These are phyloP conservation scores for Odonthalia washingtoniensis DNA, from an alignment of 31 red algal species.

Conservation along the genomic window DNA sequence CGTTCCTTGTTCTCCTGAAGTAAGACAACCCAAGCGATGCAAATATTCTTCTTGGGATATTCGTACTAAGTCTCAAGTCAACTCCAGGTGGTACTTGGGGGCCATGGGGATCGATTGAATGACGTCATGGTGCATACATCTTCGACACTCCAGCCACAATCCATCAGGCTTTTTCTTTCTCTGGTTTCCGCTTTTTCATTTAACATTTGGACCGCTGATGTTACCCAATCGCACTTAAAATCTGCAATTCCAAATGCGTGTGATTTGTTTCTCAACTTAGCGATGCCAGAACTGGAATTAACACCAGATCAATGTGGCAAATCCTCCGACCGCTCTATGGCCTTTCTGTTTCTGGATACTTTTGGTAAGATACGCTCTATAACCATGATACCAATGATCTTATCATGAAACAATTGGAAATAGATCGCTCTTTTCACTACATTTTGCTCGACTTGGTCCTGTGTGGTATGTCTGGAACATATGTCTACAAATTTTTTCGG, in stretches of 20 bases:
- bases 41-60: too few relatives aligned
- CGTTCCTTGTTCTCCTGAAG: conserved; percentile 32
- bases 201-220: conserved; percentile 46
- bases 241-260: conserved; percentile 29
- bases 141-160: conserved; percentile 40
- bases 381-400: conserved; percentile 33
- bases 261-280: conserved; percentile 39
- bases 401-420: conserved; percentile 8
- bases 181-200: conserved; percentile 21
- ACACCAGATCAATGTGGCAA: conserved; percentile 34
- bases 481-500: conserved; percentile 34
- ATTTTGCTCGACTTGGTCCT: neutral
- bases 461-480: conserved; percentile 24
- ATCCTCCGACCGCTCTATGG: conserved; percentile 47
- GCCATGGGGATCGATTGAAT: conserved; percentile 39
- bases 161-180: conserved; percentile 27
- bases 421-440: conserved; percentile 38
- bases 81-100: conserved; percentile 26
- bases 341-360: conserved; percentile 40
- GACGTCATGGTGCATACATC: conserved; percentile 46
- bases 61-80: too few relatives aligned
- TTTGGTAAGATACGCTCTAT: conserved; percentile 38
- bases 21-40: conserved; percentile 46
- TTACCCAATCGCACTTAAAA: conserved; percentile 48
- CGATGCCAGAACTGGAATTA: conserved; percentile 28